Evolutionary conservation across 345 rosid genomes (phyloP).

Genomic region (Bruguiera gymnorhiza): DNA sequence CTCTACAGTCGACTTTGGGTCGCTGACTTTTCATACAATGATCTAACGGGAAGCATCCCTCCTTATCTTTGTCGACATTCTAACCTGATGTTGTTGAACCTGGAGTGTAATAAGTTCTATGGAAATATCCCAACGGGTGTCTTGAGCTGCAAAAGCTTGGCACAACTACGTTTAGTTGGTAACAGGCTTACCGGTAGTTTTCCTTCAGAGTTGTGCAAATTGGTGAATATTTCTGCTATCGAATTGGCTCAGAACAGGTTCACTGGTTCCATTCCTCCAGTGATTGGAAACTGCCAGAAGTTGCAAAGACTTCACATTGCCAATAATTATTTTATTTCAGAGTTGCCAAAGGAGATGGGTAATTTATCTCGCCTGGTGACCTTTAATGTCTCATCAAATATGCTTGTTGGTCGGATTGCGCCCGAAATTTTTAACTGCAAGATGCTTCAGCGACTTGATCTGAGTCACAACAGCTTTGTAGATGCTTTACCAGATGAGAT

Average conservation of each 20-base stretch:
- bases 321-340: constrained; percentile 53
- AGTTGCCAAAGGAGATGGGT: constrained; percentile 60
- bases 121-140: constrained; percentile 68
- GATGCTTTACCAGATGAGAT: constrained; percentile 56
- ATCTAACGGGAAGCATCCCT: constrained; percentile 62
- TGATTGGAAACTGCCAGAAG: constrained; percentile 52
- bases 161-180: constrained; percentile 66
- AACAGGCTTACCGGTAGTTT: constrained; percentile 64
- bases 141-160: constrained; percentile 57
- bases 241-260: constrained; percentile 68
- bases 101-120: constrained; percentile 61
- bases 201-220: constrained; percentile 59
- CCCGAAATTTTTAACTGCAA: constrained; percentile 54
- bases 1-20: constrained; percentile 50
- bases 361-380: constrained; percentile 61
- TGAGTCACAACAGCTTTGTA: constrained; percentile 62
- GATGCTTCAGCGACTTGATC: constrained; percentile 79
- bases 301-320: constrained; percentile 69
- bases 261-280: constrained; percentile 61
- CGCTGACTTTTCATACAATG: constrained; percentile 62
- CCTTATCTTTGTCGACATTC: constrained; percentile 58
- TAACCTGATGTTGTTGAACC: constrained; percentile 63
- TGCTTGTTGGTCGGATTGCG: constrained; percentile 63
- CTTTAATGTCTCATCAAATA: constrained; percentile 73
- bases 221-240: constrained; percentile 68